Evolutionary conservation across 1,284 basidiomycete genomes (phyloP).

Genomic region (Pascua guehoae): DNA sequence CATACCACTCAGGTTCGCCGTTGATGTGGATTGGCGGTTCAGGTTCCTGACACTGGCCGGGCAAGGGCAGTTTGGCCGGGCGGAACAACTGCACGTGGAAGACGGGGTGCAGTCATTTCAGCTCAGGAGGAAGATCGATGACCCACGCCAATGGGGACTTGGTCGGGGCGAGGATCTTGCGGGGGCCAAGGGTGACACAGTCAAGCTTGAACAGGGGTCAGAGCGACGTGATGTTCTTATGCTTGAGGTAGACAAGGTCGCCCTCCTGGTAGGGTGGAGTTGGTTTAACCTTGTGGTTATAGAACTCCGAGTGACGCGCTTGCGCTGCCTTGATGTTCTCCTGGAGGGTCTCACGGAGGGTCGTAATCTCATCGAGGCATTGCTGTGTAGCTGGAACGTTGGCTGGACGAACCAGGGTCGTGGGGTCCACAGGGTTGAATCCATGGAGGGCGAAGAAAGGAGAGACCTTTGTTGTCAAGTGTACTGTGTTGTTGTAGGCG

Average conservation of each 20-base stretch:
- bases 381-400: not conserved
- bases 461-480: slow-evolving; percentile 41
- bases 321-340: not conserved
- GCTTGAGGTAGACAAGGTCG: slow-evolving; percentile 48
- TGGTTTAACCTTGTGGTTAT: not conserved
- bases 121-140: slow-evolving; percentile 42
- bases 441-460: slow-evolving; percentile 51
- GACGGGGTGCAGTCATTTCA: slow-evolving; percentile 46
- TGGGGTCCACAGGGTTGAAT: slow-evolving; percentile 30
- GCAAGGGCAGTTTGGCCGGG: slow-evolving; percentile 41
- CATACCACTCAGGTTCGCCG: slow-evolving; percentile 27
- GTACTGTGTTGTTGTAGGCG: slow-evolving; percentile 52
- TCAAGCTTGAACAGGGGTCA: slow-evolving; percentile 50
- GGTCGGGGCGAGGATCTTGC: slow-evolving; percentile 15
- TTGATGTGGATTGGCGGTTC: slow-evolving; percentile 34
- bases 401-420: not conserved
- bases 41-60: slow-evolving; percentile 25
- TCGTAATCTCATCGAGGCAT: not conserved
- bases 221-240: slow-evolving; percentile 46
- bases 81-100: slow-evolving; percentile 51
- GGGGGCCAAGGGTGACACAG: slow-evolving; percentile 49
- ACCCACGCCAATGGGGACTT: slow-evolving; percentile 14
- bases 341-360: not conserved
- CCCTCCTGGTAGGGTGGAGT: slow-evolving; percentile 15
- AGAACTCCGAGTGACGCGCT: not conserved